Evolutionary conservation across 371 early-diverging fungal genomes (phyloP).

Genomic region (Entomophthora muscae): DNA sequence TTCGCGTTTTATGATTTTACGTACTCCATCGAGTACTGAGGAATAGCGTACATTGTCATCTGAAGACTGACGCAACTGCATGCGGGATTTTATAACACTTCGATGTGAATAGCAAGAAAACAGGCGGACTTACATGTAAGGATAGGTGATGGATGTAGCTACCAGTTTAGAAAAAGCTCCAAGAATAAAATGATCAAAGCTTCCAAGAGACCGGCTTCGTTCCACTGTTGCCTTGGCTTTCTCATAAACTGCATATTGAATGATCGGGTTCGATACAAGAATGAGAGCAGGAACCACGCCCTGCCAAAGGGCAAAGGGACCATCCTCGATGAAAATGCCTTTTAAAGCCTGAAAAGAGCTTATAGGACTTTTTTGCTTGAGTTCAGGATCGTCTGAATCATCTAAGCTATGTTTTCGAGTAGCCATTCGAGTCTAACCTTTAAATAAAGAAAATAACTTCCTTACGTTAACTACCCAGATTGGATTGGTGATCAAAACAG

Average conservation of each 20-base stretch:
- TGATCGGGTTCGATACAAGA: conserved; percentile 93
- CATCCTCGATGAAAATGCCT: conserved; percentile 72
- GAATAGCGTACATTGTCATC: conserved; percentile 52
- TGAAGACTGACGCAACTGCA: conserved; percentile 74
- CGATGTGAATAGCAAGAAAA: conserved; percentile 4
- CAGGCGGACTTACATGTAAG: conserved; percentile 62
- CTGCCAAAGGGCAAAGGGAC: conserved; percentile 66
- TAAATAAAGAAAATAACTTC: not conserved
- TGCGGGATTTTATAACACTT: conserved; percentile 83
- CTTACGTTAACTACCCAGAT: conserved; percentile 92
- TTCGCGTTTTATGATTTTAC: conserved; percentile 49
- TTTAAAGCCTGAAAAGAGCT: conserved; percentile 27
- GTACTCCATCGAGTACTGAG: conserved; percentile 72
- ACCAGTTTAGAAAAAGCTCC: conserved; percentile 87
- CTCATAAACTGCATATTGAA: conserved; percentile 95
- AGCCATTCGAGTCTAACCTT: conserved; percentile 25
- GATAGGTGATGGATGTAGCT: conserved; percentile 90
- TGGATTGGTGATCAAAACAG: conserved; percentile 82
- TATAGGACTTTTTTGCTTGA: conserved; percentile 18
- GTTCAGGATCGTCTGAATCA: conserved; percentile 12
- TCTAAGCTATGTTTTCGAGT: conserved; percentile 33
- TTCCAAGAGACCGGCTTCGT: conserved; percentile 32
- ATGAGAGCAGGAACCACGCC: conserved; percentile 84
- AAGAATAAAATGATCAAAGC: conserved; percentile 82
- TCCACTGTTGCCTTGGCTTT: conserved; percentile 54